These are phyloP conservation scores for Tulasnella sp. DNA, from an alignment of 768 basidiomycete genomes.

Conservation along the genomic window DNA sequence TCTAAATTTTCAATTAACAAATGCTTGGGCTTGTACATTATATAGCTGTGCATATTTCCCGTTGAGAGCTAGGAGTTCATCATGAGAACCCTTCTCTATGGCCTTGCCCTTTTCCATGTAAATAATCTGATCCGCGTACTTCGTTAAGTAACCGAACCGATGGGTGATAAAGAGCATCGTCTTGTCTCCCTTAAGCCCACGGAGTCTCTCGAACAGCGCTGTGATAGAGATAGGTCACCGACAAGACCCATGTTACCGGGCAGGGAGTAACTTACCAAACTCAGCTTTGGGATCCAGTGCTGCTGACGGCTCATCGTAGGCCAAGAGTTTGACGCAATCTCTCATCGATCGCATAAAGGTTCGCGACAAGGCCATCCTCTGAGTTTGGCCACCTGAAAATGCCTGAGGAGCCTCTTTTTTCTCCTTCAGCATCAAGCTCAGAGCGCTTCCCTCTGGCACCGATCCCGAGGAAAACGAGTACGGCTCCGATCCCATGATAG, in stretches of 20 bases:
- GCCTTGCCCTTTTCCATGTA: conserved; percentile 16
- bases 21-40: conserved; percentile 16
- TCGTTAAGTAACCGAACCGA: conserved; percentile 16
- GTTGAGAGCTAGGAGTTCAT: conserved; percentile 10
- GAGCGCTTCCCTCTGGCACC: conserved; percentile 16
- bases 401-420: conserved; percentile 18
- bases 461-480: conserved; percentile 24
- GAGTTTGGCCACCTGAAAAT: conserved; percentile 27
- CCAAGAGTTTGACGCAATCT: conserved; percentile 35
- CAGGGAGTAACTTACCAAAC: conserved; percentile 16
- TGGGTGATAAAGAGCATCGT: conserved; percentile 16
- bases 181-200: conserved; percentile 11
- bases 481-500: not conserved
- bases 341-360: conserved; percentile 33
- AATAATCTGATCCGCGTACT: conserved; percentile 16
- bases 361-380: conserved; percentile 26
- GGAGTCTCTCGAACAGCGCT: conserved; percentile 14
- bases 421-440: conserved; percentile 17
- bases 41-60: conserved; percentile 15
- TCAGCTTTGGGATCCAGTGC: conserved; percentile 47
- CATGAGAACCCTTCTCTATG: conserved; percentile 14
- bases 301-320: conserved; percentile 49
- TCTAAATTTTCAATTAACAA: no score
- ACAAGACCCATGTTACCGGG: not conserved
- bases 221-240: not conserved